These are phyloP conservation scores for Claviceps sorghi DNA, from an alignment of 2,329 filamentous ascomycete species.

Conservation along the genomic window DNA sequence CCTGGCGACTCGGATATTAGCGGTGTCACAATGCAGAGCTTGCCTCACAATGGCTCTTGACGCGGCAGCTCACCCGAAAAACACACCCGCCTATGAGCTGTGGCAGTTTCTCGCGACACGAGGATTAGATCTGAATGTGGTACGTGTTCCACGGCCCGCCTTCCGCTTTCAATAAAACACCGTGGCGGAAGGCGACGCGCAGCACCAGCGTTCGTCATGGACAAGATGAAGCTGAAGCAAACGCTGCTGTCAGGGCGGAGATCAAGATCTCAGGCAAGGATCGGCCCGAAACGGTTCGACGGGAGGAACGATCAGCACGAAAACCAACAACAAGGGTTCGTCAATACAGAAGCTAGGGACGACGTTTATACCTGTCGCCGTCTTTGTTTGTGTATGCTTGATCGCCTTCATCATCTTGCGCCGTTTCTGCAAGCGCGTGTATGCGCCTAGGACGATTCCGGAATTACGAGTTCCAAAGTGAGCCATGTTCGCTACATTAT, in stretches of 20 bases:
- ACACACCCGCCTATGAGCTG: not conserved
- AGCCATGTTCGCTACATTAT: not conserved
- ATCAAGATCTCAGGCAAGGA: constrained; percentile 19
- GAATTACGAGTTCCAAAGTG: constrained; percentile 30
- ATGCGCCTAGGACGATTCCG: constrained; percentile 37
- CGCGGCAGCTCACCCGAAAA: not conserved
- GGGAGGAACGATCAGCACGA: constrained; percentile 21
- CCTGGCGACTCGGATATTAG: not conserved
- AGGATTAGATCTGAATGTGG: constrained; percentile 2
- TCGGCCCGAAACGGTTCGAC: constrained; percentile 20
- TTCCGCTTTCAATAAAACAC: too few species aligned
- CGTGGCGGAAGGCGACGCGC: not conserved
- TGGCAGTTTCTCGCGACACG: constrained; percentile 3
- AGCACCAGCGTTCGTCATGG: too few species aligned
- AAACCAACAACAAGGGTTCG: constrained; percentile 18
- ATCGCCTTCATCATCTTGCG: constrained; percentile 34
- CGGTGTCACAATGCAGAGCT: not conserved
- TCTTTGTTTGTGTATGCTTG: constrained; percentile 36
- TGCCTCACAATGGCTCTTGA: constrained; percentile 5
- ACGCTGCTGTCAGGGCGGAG: not conserved
- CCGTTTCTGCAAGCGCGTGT: constrained; percentile 35
- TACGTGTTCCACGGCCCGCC: not conserved
- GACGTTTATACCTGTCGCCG: constrained; percentile 39
- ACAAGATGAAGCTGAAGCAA: not conserved
- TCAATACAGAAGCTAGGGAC: constrained; percentile 25